Evolutionary conservation across 1,284 basidiomycete species (phyloP).

Genomic region (Papiliotrema fonsecae): DNA sequence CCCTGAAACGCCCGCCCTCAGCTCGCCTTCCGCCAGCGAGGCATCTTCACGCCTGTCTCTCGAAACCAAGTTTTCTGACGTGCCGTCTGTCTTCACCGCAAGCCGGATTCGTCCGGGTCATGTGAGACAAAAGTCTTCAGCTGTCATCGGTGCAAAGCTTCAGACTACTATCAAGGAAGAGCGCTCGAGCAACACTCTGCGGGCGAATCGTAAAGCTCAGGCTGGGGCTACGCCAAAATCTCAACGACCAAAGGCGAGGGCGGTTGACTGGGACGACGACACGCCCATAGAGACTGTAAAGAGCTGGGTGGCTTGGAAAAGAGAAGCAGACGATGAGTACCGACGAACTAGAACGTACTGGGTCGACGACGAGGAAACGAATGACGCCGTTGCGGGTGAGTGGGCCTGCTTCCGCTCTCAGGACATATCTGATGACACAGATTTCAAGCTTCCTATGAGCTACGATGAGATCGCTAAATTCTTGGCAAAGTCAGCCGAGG

Average conservation of each 20-base stretch:
- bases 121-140: conserved; percentile 31
- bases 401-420: neutral
- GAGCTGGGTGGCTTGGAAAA: conserved; percentile 27
- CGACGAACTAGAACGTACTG: conserved; percentile 16
- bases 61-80: conserved; percentile 28
- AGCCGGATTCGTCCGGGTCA: conserved; percentile 20
- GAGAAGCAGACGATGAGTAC: conserved; percentile 31
- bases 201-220: too few relatives aligned
- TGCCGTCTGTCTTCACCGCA: conserved; percentile 5
- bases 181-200: conserved; percentile 29
- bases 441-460: conserved; percentile 24
- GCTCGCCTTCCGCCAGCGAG: conserved; percentile 35
- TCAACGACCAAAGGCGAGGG: conserved; percentile 10
- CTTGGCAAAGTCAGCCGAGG: conserved; percentile 28
- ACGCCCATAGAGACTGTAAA: conserved; percentile 13
- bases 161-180: conserved; percentile 40
- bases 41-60: conserved; percentile 33
- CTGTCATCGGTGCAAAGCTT: conserved; percentile 22
- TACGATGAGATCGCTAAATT: conserved; percentile 26
- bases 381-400: conserved; percentile 18
- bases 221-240: conserved; percentile 2
- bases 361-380: conserved; percentile 24
- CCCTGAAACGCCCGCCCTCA: conserved; percentile 32
- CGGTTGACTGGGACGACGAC: conserved; percentile 10
- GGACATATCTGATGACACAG: conserved; percentile 5